Conservation (phyloP, 257 asterid species). For the Lavandula angustifolia region DNA sequence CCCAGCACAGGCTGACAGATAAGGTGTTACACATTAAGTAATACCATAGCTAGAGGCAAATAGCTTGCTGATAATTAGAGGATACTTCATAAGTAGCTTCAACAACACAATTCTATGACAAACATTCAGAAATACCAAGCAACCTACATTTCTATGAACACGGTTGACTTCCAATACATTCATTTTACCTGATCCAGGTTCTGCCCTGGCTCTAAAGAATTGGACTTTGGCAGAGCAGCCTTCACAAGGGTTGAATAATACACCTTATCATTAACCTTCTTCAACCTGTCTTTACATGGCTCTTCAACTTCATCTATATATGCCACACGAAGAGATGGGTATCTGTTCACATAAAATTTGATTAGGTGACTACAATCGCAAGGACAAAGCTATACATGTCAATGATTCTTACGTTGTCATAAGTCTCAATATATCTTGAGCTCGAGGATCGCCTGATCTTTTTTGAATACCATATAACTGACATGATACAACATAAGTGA, state of each 20-base stretch:
- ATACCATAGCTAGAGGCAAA: no score
- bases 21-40: no score
- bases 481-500: conserved; percentile 94
- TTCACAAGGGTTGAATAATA: conserved; percentile 91
- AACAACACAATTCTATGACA: no score
- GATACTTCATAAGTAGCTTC: no score
- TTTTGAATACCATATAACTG: conserved; percentile 90
- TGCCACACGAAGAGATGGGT: conserved; percentile 97
- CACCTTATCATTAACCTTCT: conserved; percentile 80
- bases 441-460: conserved; percentile 89
- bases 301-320: conserved; percentile 98
- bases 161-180: conserved; percentile 15
- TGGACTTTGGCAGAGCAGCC: conserved; percentile 88
- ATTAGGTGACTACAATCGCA: conserved; percentile 28
- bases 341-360: conserved; percentile 44
- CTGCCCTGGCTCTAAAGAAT: conserved; percentile 86
- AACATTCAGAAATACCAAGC: no score
- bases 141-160: no score
- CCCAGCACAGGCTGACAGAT: no score
- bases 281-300: conserved; percentile 76
- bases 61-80: no score
- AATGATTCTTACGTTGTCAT: conserved; percentile 70
- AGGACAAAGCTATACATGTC: conserved; percentile 13
- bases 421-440: conserved; percentile 88
- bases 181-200: conserved; percentile 88